Percentiles rank a stretch among this genome's conserved stretches.
These are phyloP conservation scores for Nymphaea colorata DNA, from an alignment of 164 flowering plant genomes.

Conservation along the genomic window DNA sequence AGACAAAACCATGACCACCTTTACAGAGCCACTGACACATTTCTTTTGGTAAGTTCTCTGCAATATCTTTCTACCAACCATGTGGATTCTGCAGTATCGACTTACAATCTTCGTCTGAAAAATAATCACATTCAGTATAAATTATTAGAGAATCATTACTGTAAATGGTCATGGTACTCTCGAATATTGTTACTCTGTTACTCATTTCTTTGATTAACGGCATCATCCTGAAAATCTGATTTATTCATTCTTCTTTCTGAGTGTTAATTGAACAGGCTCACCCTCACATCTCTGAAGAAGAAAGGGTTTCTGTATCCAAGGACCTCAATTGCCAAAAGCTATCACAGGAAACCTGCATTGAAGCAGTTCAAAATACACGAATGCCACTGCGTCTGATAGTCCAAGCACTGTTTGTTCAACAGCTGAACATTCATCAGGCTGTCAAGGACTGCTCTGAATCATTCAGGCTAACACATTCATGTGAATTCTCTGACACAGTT, in stretches of 20 bases:
- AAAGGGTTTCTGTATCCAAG: constrained; percentile 58
- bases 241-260: not conserved
- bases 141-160: not conserved
- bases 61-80: not conserved
- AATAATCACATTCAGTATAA: not conserved
- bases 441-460: constrained; percentile 83
- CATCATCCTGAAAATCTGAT: not conserved
- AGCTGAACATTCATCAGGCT: constrained; percentile 73
- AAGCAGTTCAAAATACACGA: constrained; percentile 82
- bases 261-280: constrained; percentile 41
- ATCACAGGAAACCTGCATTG: constrained; percentile 68
- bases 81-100: not conserved
- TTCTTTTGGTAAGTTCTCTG: constrained; percentile 21
- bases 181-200: not conserved
- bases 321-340: constrained; percentile 80
- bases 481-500: constrained; percentile 52
- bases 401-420: constrained; percentile 85
- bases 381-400: constrained; percentile 89
- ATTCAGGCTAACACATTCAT: constrained; percentile 38
- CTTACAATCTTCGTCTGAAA: not conserved
- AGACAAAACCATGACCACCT: constrained; percentile 67
- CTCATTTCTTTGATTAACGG: not conserved
- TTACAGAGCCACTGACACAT: constrained; percentile 49
- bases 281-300: constrained; percentile 52
- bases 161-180: not conserved